Evolutionary conservation across 495 filamentous ascomycete species (phyloP), one percentile per base, ranked within the genome.

Genomic region (Aspergillus sclerotioniger): DNA sequence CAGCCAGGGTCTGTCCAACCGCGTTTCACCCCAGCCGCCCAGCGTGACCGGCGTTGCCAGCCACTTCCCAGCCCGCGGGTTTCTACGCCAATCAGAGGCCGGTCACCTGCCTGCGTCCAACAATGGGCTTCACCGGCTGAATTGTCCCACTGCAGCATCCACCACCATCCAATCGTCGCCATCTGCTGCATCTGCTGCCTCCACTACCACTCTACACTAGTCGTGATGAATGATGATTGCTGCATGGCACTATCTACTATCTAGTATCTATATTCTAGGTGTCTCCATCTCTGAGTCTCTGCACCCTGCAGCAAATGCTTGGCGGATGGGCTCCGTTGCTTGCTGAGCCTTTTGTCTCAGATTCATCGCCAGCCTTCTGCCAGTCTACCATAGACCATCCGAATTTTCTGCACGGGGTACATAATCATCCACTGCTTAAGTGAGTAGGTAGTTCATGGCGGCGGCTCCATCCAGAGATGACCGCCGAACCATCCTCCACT

Each of bases 401-500:
- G 35, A 8, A 39, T 8, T 12, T 3, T 39, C 35, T 39, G 35
- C 35, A 33, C 31, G 31, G 10, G n/a, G n/a, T n/a, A n/a, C n/a
- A n/a, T n/a, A n/a, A n/a, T n/a, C 25, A 25, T 3, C 25, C 25
- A 25, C 25, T 25, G 25, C 25, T 25, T 25, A 25, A 25, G 25
- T 10, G 8, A 28, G 8, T 52, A 50, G 65, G 8, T 52, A 50
- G 65, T 67, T 58, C 54, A 76, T 76, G 73, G 74, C 74, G 65
- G 61, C 62, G 50, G 54, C 63, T 65, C 82, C 73, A 43, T 75
- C 72, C 55, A 80, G 84, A 60, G 78, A 82, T 60, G 81, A 91
- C 67, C 75, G 79, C 64, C 82, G 88, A 56, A 79, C 90, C 70
- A 89, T 96, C 67, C 75, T 96, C 52, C 90, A 94, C 65, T 89